Base-by-base conservation (phyloP, 129 eudicot species). In the Pseudognaphalium luteoalbum region DNA sequence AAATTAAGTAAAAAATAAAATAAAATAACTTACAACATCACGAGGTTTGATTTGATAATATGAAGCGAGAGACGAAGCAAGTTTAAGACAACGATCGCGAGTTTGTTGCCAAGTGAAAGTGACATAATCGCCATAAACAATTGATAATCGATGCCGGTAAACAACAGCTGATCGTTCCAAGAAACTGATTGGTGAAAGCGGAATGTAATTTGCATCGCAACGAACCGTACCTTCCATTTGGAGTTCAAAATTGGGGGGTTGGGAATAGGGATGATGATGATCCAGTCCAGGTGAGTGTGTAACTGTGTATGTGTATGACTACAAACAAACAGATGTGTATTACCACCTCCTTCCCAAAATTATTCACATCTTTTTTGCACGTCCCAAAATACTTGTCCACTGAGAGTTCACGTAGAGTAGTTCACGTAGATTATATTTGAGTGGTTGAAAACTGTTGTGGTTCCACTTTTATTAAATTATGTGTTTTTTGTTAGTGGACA, bases 171-270 rank as follows among this genome's bases (percentile, higher is more conserved):
- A 83, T 75, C 86, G 73, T 72, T 88, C 90, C 80, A 88, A 74
- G 73, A 88, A 88, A 75, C 86, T 88, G 15, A 88, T 81, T 37
- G 93, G 90, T 19, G 93, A 61, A 47, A 88, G 71, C 11, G 90
- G 83, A 51, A 79, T 81, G 73, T 88, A 73, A 54, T 88, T 88
- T 1, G 93, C 93, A 0, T 56, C 68, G 58, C 78, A 86, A 25
- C 65, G 82, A 7, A 86, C 74, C 44, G 84, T 66, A 11, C 93
- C 90, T 54, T 81, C 87, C 84, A 85, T 74, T 39, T 54, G 17
- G 10, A 44, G 17, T 44, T 44, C 52, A 44, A 44, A 0, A 44
- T 44, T 44, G 52, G 52, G 52, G 12, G 10, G 61, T 58, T 7
- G 19, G 10, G 63, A 44, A 11, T 17, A 44, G 52, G 4, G 52